These are phyloP conservation scores for Synchytrium microbalum DNA, from an alignment of 371 early-diverging fungal species.

Conservation along the genomic window DNA sequence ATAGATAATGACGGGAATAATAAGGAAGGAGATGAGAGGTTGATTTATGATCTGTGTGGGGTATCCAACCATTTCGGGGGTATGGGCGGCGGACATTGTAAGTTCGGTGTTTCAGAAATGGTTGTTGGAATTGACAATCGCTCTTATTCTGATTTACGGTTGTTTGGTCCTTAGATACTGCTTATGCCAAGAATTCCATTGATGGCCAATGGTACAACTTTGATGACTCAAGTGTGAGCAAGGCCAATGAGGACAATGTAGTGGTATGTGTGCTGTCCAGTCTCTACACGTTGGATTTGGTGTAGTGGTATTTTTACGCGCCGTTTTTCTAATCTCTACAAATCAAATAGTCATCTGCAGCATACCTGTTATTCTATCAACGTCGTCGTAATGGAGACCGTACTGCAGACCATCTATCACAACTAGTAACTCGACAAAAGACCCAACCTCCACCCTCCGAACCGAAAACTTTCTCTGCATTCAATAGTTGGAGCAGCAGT, in stretches of 20 bases:
- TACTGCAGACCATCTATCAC: neutral
- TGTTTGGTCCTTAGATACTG: conserved; percentile 57
- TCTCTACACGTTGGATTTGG: neutral
- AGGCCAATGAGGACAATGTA: conserved; percentile 43
- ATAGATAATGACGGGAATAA: conserved; percentile 21
- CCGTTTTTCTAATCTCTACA: neutral
- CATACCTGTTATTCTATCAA: conserved; percentile 81
- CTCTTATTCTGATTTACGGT: neutral
- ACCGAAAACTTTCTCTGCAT: neutral
- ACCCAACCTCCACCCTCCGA: neutral
- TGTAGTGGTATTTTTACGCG: neutral
- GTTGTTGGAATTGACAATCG: neutral
- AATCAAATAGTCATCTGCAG: conserved; percentile 49
- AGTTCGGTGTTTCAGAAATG: conserved; percentile 21
- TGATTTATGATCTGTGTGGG: conserved; percentile 75
- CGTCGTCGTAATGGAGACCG: conserved; percentile 29
- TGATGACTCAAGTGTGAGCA: conserved; percentile 74
- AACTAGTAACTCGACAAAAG: neutral
- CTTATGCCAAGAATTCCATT: conserved; percentile 72
- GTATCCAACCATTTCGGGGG: conserved; percentile 91
- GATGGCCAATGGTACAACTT: conserved; percentile 77
- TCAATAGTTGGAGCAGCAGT: neutral
- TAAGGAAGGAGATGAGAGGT: conserved; percentile 11
- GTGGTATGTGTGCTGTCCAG: conserved; percentile 34
- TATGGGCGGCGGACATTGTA: conserved; percentile 89